Percentiles rank a stretch among this genome's conserved stretches.
Conservation (phyloP, 129 eudicot genomes). For the Lactuca saligna region DNA sequence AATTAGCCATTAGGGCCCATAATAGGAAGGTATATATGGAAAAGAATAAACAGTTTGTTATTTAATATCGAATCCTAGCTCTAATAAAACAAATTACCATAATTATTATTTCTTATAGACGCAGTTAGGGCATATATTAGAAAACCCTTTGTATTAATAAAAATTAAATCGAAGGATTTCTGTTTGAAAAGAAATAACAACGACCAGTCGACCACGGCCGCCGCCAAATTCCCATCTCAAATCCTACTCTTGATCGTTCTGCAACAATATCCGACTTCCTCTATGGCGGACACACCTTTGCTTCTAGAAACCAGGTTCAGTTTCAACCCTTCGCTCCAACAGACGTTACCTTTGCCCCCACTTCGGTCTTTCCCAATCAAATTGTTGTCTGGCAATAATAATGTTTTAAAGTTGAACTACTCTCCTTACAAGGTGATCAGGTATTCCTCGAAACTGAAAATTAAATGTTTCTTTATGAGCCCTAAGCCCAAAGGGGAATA, state of each 20-base stretch:
- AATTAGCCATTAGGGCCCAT: no score
- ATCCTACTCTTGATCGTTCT: no score
- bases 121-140: no score
- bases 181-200: no score
- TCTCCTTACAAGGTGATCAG: neutral
- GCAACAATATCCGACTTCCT: neutral
- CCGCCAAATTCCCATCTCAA: neutral
- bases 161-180: no score
- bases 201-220: neutral
- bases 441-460: slow-evolving; percentile 15
- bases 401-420: neutral
- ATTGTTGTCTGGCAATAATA: neutral
- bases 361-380: slow-evolving; percentile 2
- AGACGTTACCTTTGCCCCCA: slow-evolving; percentile 4
- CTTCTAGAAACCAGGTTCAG: slow-evolving; percentile 35
- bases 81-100: no score
- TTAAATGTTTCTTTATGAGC: slow-evolving; percentile 21
- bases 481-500: neutral
- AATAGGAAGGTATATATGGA: no score
- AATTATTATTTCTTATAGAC: no score
- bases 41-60: no score
- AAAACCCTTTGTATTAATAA: no score
- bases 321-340: slow-evolving; percentile 30
- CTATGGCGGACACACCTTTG: slow-evolving; percentile 30
- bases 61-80: no score